A percentile compares a stretch with the other conserved stretches of the same genome.
phyloP scores from a whole-genome alignment of 768 basidiomycete genomes.

The Harrya chromipes region DNA sequence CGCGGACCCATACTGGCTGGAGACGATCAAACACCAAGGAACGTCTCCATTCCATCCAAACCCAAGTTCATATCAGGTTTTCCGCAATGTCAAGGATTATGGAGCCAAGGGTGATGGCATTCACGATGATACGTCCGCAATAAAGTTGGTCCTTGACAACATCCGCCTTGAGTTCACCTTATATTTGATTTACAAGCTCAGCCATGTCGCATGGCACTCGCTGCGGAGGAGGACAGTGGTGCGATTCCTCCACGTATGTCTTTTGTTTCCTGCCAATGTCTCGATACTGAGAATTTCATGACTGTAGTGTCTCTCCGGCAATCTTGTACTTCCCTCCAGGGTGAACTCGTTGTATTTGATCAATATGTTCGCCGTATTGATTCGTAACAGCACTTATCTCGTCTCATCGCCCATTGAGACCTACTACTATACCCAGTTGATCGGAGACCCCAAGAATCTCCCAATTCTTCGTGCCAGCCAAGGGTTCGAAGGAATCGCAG shows the following conservation, averaged over 20 bases:
- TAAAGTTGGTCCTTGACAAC: slow-evolving; percentile 44
- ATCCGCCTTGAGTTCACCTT: not conserved
- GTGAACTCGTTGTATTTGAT: slow-evolving; percentile 29
- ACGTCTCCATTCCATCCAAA: slow-evolving; percentile 59
- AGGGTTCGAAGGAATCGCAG: slow-evolving; percentile 65
- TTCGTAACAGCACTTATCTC: slow-evolving; percentile 52
- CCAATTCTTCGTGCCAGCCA: slow-evolving; percentile 64
- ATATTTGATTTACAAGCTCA: slow-evolving; percentile 35
- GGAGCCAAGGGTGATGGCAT: slow-evolving; percentile 60
- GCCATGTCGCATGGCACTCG: slow-evolving; percentile 63
- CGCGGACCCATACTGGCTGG: slow-evolving; percentile 57
- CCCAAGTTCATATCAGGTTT: slow-evolving; percentile 55
- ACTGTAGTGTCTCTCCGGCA: slow-evolving; percentile 48
- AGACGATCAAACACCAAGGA: slow-evolving; percentile 69
- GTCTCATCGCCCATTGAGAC: slow-evolving; percentile 64
- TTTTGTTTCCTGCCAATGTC: not conserved
- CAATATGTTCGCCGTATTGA: not conserved
- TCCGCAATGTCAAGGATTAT: slow-evolving; percentile 68
- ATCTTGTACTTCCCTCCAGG: slow-evolving; percentile 73
- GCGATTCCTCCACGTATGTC: slow-evolving; percentile 49
- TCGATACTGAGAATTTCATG: not conserved
- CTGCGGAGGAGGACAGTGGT: slow-evolving; percentile 52
- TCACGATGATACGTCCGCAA: slow-evolving; percentile 71
- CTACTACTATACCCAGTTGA: slow-evolving; percentile 74
- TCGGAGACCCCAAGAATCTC: slow-evolving; percentile 71